Percentiles rank a stretch among this genome's conserved stretches.
These are phyloP conservation scores for Saposhnikovia divaricata DNA, from an alignment of 129 eudicot genomes.

Conservation along the genomic window DNA sequence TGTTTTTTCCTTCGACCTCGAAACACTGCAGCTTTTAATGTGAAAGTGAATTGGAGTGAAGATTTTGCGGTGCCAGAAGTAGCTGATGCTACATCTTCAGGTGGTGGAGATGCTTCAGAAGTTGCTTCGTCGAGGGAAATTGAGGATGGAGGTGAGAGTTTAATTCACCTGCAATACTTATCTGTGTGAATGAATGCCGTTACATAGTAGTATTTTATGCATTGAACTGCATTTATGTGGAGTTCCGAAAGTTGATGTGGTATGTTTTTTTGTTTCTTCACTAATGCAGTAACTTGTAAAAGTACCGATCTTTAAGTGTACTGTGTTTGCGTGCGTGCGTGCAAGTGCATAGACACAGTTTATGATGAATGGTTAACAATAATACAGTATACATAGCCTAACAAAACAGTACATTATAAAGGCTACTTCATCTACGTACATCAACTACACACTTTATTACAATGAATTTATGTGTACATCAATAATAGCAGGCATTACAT, in stretches of 20 bases:
- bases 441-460: too few species aligned
- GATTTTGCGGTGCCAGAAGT: constrained; percentile 16
- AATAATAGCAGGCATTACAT: too few species aligned
- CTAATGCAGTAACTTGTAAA: too few species aligned
- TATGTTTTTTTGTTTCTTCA: too few species aligned
- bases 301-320: too few species aligned
- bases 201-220: background rate
- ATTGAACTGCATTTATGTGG: background rate
- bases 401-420: too few species aligned
- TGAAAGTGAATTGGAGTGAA: constrained; percentile 41
- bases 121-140: constrained; percentile 21
- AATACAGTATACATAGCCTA: too few species aligned
- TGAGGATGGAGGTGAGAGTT: constrained; percentile 39
- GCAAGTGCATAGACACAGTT: too few species aligned
- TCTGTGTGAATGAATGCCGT: background rate
- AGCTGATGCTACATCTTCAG: constrained; percentile 20
- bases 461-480: too few species aligned
- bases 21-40: constrained; percentile 40
- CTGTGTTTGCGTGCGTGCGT: too few species aligned
- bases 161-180: background rate
- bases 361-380: too few species aligned
- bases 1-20: background rate
- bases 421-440: too few species aligned
- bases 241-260: background rate
- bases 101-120: constrained; percentile 25